Percentiles rank a stretch among this genome's conserved stretches.
Conservation (phyloP, 1,284 basidiomycete species). For the Grifola frondosa region DNA sequence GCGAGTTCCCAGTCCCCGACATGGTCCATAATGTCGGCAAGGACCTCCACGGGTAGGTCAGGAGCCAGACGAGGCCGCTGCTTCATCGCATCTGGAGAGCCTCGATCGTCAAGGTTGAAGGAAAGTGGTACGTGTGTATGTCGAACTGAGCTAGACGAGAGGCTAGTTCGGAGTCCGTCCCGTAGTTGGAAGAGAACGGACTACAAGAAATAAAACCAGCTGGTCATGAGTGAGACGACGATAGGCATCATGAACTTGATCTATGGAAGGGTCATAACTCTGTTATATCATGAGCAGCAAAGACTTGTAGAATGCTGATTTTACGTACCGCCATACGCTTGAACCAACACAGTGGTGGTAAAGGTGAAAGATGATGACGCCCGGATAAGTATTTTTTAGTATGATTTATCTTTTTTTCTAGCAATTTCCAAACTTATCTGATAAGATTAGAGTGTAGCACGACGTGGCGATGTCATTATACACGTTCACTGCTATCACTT, state of each 20-base stretch:
- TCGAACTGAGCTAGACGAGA: conserved; percentile 70
- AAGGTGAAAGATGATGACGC: too few species aligned
- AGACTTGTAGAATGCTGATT: neutral
- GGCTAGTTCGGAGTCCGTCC: conserved; percentile 60
- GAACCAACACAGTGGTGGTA: too few species aligned
- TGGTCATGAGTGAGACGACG: conserved; percentile 62
- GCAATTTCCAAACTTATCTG: too few species aligned
- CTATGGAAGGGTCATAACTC: conserved; percentile 31
- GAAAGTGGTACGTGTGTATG: conserved; percentile 66
- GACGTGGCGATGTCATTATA: too few species aligned
- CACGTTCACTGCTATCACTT: too few species aligned
- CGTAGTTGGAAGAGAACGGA: conserved; percentile 60
- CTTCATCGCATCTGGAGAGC: conserved; percentile 14
- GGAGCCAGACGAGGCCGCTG: conserved; percentile 38
- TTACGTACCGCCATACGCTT: conserved; percentile 21
- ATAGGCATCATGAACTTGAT: conserved; percentile 65
- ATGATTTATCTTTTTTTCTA: too few species aligned
- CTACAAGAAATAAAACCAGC: conserved; percentile 70
- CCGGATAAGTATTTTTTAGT: too few species aligned
- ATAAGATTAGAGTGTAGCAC: too few species aligned
- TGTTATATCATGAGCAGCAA: conserved; percentile 14
- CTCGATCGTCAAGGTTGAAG: conserved; percentile 28
- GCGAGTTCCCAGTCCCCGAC: conserved; percentile 80
- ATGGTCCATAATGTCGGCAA: conserved; percentile 74
- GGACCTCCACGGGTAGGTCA: conserved; percentile 71